A percentile compares a stretch with the other conserved stretches of the same genome.
These are phyloP conservation scores for Athelia psychrophila DNA, from an alignment of 1,284 basidiomycete species.

Conservation along the genomic window DNA sequence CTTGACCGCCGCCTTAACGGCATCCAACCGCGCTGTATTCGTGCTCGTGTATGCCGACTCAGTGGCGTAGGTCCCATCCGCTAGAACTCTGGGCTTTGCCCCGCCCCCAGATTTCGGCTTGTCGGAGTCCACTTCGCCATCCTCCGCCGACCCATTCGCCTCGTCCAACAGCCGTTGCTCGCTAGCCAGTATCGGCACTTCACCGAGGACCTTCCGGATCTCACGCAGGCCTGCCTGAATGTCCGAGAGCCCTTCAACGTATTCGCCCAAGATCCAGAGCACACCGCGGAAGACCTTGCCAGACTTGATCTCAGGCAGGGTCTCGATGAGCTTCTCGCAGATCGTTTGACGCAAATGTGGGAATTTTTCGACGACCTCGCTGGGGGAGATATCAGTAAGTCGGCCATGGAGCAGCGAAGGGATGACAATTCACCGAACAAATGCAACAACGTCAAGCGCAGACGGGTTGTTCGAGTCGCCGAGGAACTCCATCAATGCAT, in stretches of 20 bases:
- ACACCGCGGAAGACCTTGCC: slow-evolving; percentile 98
- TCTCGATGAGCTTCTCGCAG: slow-evolving; percentile 83
- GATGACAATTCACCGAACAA: slow-evolving; percentile 70
- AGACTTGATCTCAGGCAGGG: slow-evolving; percentile 90
- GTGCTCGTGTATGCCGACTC: slow-evolving; percentile 88
- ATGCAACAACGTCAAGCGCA: slow-evolving; percentile 93
- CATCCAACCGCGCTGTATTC: slow-evolving; percentile 67
- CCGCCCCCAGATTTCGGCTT: slow-evolving; percentile 33
- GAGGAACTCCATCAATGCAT: slow-evolving; percentile 98
- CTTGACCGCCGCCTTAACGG: slow-evolving; percentile 84
- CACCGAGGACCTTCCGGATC: slow-evolving; percentile 87
- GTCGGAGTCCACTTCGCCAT: slow-evolving; percentile 39
- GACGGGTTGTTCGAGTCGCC: slow-evolving; percentile 95
- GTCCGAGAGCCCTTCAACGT: slow-evolving; percentile 65
- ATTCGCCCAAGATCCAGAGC: slow-evolving; percentile 98
- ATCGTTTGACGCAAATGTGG: slow-evolving; percentile 84
- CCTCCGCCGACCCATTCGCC: slow-evolving; percentile 43
- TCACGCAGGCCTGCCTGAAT: slow-evolving; percentile 79
- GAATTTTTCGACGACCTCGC: slow-evolving; percentile 98
- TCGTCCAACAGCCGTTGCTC: slow-evolving; percentile 85
- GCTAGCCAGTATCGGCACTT: slow-evolving; percentile 93
- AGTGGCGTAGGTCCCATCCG: slow-evolving; percentile 98
- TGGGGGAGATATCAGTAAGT: slow-evolving; percentile 20
- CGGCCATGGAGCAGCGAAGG: slow-evolving; percentile 3
- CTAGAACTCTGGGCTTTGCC: slow-evolving; percentile 69